Evolutionary conservation across 2,329 filamentous ascomycete genomes (phyloP).

Genomic region (Tothia fuscella): DNA sequence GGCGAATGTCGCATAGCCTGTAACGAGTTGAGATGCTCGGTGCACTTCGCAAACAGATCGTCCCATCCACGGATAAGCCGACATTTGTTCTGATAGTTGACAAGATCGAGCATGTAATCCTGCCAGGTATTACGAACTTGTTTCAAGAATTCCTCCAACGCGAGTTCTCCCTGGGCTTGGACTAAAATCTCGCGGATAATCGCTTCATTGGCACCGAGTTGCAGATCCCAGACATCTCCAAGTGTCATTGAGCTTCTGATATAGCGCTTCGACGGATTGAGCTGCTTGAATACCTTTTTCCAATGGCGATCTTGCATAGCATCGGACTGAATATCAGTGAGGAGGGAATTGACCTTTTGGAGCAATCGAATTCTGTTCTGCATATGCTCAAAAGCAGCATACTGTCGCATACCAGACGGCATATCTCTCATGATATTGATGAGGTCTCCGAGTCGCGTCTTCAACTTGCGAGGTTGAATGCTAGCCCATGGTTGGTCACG

Average conservation of each 20-base stretch:
- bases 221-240: constrained; percentile 97
- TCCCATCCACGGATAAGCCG: constrained; percentile 96
- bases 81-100: constrained; percentile 97
- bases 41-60: constrained; percentile 95
- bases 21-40: constrained; percentile 91
- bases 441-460: constrained; percentile 75
- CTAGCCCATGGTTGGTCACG: constrained; percentile 89
- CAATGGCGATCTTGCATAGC: constrained; percentile 94
- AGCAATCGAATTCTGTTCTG: constrained; percentile 80
- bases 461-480: constrained; percentile 86
- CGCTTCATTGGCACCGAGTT: constrained; percentile 73
- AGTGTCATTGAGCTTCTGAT: constrained; percentile 89
- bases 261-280: constrained; percentile 87
- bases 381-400: constrained; percentile 98
- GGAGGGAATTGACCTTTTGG: constrained; percentile 78
- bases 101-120: constrained; percentile 84
- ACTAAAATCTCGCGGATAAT: constrained; percentile 87
- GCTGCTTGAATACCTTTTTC: constrained; percentile 93
- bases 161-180: constrained; percentile 97
- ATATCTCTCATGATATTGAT: constrained; percentile 99
- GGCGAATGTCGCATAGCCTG: constrained; percentile 98
- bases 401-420: constrained; percentile 97
- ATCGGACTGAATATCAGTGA: constrained; percentile 89
- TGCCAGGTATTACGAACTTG: constrained; percentile 96
- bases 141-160: constrained; percentile 91